phyloP scores from a whole-genome alignment of 2,329 filamentous ascomycete species.

The Teratosphaeria zuluensis region DNA sequence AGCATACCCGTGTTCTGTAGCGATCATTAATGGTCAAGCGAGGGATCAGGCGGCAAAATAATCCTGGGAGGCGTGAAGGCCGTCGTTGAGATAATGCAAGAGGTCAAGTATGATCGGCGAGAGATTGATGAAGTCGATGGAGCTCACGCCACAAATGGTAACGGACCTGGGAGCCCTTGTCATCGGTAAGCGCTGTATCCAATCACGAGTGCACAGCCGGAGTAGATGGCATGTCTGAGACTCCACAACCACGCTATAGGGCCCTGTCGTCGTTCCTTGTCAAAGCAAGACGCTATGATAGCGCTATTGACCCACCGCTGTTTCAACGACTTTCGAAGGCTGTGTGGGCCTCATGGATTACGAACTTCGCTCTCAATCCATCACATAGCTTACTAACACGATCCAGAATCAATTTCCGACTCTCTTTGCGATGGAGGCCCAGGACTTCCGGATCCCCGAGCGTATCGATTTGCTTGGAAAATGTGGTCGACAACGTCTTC shows the following conservation, averaged over 20 bases:
- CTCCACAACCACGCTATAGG: not conserved
- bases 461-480: not conserved
- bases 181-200: not conserved
- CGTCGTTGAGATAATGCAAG: too few relatives aligned
- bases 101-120: too few relatives aligned
- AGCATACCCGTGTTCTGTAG: not conserved
- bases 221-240: not conserved
- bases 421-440: not conserved
- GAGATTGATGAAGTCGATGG: not conserved
- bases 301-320: not conserved
- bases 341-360: not conserved
- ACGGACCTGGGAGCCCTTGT: not conserved
- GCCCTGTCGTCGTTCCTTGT: not conserved
- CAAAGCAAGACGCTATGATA: not conserved
- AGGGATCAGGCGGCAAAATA: too few relatives aligned
- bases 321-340: not conserved
- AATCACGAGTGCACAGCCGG: not conserved
- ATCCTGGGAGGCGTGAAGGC: too few relatives aligned
- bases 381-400: not conserved
- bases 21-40: not conserved
- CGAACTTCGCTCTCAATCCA: not conserved
- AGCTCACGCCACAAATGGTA: not conserved
- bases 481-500: not conserved
- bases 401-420: not conserved
- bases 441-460: not conserved